Conservation (phyloP, 2,329 filamentous ascomycete species). For the Hirsutella thompsonii region DNA sequence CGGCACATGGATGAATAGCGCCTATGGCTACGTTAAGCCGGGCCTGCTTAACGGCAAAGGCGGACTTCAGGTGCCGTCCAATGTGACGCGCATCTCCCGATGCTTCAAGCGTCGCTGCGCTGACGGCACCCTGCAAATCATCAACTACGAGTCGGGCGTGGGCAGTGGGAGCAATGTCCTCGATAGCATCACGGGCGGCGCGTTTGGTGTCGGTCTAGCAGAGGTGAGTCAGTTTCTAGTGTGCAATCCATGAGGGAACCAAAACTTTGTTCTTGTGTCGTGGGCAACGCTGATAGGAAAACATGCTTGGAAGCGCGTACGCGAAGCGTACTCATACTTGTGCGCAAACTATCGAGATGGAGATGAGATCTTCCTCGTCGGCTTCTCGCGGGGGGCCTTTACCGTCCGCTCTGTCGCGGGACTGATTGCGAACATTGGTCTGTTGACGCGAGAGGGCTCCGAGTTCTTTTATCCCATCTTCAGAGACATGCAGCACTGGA, state of each 20-base stretch:
- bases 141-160: conserved; percentile 49
- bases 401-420: conserved; percentile 43
- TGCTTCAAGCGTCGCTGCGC: conserved; percentile 37
- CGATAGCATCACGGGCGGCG: conserved; percentile 39
- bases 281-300: too few species aligned
- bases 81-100: conserved; percentile 47
- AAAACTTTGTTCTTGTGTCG: not conserved
- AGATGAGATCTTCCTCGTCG: conserved; percentile 42
- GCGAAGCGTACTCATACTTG: conserved; percentile 49
- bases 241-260: too few species aligned
- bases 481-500: conserved; percentile 43
- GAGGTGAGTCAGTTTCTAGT: conserved; percentile 33
- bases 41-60: conserved; percentile 21
- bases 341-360: conserved; percentile 47
- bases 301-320: conserved; percentile 28
- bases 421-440: conserved; percentile 35
- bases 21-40: conserved; percentile 31
- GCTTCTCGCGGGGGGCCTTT: conserved; percentile 46
- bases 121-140: conserved; percentile 42
- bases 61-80: conserved; percentile 39
- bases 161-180: conserved; percentile 37
- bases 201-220: conserved; percentile 40
- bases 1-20: conserved; percentile 41
- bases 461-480: conserved; percentile 42
- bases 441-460: conserved; percentile 39